Base-by-base conservation (phyloP, 495 filamentous ascomycete species). In the Aspergillus bertholletiae region DNA sequence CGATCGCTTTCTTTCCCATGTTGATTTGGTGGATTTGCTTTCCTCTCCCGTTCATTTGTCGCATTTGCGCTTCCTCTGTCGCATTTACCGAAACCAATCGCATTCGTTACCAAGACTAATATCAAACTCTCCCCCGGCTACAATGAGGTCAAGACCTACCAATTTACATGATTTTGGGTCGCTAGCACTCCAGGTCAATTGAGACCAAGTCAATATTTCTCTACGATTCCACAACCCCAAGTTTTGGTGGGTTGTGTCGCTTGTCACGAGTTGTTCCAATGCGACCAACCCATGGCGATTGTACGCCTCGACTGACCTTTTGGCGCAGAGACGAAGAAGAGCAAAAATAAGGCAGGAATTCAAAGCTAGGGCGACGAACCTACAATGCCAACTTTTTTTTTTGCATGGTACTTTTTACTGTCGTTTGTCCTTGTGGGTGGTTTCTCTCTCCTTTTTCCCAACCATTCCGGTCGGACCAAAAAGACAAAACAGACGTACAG, bases 51-150 rank as follows among this genome's bases (percentile, higher is more conserved):
- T 50, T 22, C n/a, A 22, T 22, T 45, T 53, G 50, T 53, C 50
- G 50, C 50, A 53, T 53, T 53, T 43, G 26, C 30, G 37, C 26
- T 43, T 27, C 21, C 39, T 17, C 24, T 20, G 39, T 53, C 50
- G 50, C 50, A 53, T 53, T 39, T 28, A 41, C 50, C 50, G 35
- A 37, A 37, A 21, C 20, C 20, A 43, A 45, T 53, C 50, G 50
- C 50, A 53, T 44, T 51, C 32, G 30, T 32, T 22, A 34, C 46
- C 28, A 49, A 3, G 5, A 11, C 24, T 18, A 49, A 20, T 13
- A 21, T 26, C 30, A 12, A n/a, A 17, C 15, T 32, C 7, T 22
- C 46, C 18, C 13, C 21, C n/a, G 7, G 15, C 28, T 15, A 20
- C 28, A 22, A 9, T 21, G 18, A 49, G 26, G 2, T 22, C 12